Percentiles rank a stretch among this genome's conserved stretches.
Evolutionary conservation across 441 rosid species (phyloP).

Genomic region (Populus hybrid): DNA sequence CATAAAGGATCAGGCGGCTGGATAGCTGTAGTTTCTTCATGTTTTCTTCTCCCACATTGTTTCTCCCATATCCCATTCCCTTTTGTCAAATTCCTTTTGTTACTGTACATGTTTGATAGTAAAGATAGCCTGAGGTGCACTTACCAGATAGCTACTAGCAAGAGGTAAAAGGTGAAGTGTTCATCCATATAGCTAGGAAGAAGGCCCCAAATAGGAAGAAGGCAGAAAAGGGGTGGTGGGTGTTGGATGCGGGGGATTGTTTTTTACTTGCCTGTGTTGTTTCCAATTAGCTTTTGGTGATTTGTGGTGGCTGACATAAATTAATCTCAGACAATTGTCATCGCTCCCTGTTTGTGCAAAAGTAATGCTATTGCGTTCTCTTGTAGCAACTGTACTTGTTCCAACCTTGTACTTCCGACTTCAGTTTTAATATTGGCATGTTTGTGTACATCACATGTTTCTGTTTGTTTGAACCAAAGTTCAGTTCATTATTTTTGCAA

Average conservation of each 20-base stretch:
- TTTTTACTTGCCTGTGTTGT: conserved; percentile 17
- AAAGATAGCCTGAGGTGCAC: conserved; percentile 40
- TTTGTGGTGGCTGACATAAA: conserved; percentile 33
- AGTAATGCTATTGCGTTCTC: conserved; percentile 30
- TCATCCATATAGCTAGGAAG: conserved; percentile 24
- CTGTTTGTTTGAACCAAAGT: not conserved
- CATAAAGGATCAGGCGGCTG: conserved; percentile 28
- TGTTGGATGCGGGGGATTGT: conserved; percentile 16
- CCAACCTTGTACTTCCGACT: not conserved
- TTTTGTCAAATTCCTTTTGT: conserved; percentile 26
- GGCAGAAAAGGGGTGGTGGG: conserved; percentile 20
- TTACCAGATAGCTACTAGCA: conserved; percentile 31
- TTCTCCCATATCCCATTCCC: conserved; percentile 1
- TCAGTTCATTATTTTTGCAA: not conserved
- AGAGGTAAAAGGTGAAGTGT: conserved; percentile 18
- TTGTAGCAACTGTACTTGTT: not conserved
- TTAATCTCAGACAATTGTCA: conserved; percentile 32
- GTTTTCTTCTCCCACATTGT: conserved; percentile 18
- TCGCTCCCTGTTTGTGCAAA: conserved; percentile 35
- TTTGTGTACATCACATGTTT: not conserved
- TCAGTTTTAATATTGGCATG: not conserved
- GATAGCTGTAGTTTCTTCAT: conserved; percentile 27
- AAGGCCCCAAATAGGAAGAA: conserved; percentile 24
- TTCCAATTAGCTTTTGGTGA: conserved; percentile 29
- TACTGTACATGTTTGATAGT: conserved; percentile 57